Base-by-base conservation (phyloP, 192 early-diverging fungal species). In the Coemansia sp. region DNA sequence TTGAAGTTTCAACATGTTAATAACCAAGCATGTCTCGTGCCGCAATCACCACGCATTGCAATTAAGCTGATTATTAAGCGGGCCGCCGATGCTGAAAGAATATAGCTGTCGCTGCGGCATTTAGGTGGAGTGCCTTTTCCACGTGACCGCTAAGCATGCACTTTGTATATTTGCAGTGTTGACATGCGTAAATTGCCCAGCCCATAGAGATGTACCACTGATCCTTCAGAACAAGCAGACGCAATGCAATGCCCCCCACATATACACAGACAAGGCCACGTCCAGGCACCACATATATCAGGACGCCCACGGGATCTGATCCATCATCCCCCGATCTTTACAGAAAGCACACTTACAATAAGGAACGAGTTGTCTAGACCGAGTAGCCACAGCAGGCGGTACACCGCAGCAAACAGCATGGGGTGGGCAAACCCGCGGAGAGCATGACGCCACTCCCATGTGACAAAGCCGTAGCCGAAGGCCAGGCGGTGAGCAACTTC, bases 391-490 rank as follows among this genome's bases (percentile, higher is more conserved):
- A 97, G 49, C 5, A 62, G n/a, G 39, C 83, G 79, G 68, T 92
- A 98, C 9, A 88, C 60, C 0, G 50, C 62, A n/a, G 88, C 88
- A 84, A 97, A 93, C 20, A 93, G 51, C 55, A 87, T 63, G 8
- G 96, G 96, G 74, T 97, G 90, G 11, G 85, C 81, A 44, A 83
- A 86, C 14, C 91, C 86, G 42, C 96, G 84, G 18, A 98, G 85
- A 20, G 68, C 65, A 31, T 90, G 78, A 46, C 75, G 62, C 96
- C 96, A 98, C 67, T 96, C 93, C 93, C 94, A 97, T 5, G 94
- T 96, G 66, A 91, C 56, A 52, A 89, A 91, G 3, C 94, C 94
- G 62, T 88, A 86, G 61, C 90, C 90, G 84, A 96, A 96, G 2
- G 88, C 84, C n/a, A 81, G 58, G 28, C 75, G 64, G 71, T 97